Percentiles rank a stretch among this genome's conserved stretches.
Conservation (phyloP, 306 rosid species). For the Glycine latifolia region DNA sequence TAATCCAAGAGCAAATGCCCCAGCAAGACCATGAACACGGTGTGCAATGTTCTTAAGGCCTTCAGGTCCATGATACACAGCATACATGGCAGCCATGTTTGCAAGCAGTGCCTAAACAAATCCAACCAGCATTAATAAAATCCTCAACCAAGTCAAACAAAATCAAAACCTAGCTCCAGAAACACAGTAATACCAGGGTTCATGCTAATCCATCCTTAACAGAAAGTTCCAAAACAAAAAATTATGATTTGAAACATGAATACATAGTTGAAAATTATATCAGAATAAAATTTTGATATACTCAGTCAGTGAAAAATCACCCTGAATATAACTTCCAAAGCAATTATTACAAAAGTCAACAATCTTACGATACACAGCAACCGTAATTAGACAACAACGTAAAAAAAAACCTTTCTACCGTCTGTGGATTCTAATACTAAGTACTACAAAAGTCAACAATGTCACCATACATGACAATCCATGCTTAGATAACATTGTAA, state of each 20-base stretch:
- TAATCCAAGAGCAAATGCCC: conserved; percentile 82
- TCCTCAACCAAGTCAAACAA: conserved; percentile 41
- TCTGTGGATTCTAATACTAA: not conserved
- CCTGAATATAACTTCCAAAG: not conserved
- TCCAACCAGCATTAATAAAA: conserved; percentile 40
- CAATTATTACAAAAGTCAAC: not conserved
- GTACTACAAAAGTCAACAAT: not conserved
- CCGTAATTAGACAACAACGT: not conserved
- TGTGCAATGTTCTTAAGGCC: conserved; percentile 87
- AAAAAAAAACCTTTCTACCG: not conserved
- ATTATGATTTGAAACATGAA: not conserved
- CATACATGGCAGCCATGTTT: conserved; percentile 99
- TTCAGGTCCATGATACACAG: conserved; percentile 98
- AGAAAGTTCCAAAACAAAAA: not conserved
- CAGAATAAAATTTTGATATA: not conserved
- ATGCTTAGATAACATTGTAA: not conserved
- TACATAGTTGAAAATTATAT: not conserved
- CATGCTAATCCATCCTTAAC: conserved; percentile 10
- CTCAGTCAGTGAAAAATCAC: not conserved
- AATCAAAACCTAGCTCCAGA: not conserved
- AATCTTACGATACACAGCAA: not conserved
- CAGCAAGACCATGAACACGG: conserved; percentile 97
- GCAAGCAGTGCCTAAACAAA: conserved; percentile 88
- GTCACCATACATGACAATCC: not conserved
- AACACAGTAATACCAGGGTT: not conserved